Percentiles rank a stretch among this genome's conserved stretches.
These are phyloP conservation scores for Aspergillus novoparasiticus DNA, from an alignment of 2,329 filamentous ascomycete species.

Conservation along the genomic window DNA sequence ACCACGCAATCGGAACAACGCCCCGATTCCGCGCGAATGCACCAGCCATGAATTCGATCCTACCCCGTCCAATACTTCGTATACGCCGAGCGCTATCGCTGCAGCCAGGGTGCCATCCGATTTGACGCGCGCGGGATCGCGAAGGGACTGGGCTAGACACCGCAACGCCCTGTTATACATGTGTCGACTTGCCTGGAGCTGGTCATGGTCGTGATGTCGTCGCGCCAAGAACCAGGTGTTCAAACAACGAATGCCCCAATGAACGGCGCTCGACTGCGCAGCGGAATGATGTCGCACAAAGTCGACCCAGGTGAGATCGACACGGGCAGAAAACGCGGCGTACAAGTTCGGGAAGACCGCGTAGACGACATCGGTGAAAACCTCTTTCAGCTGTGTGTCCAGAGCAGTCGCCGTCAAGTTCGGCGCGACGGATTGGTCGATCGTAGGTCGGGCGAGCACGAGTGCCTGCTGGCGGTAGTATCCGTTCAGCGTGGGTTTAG, in stretches of 20 bases:
- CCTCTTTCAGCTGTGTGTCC: constrained; percentile 17
- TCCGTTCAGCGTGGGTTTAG: neutral
- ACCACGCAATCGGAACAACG: constrained; percentile 20
- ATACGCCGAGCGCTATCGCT: constrained; percentile 21
- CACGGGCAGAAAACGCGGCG: constrained; percentile 17
- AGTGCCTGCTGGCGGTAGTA: neutral
- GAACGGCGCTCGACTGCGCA: constrained; percentile 10
- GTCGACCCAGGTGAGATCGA: constrained; percentile 23
- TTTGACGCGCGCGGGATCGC: constrained; percentile 10
- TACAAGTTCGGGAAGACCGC: constrained; percentile 19
- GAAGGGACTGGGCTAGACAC: constrained; percentile 13
- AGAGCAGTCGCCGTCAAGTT: constrained; percentile 15
- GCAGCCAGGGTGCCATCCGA: constrained; percentile 21
- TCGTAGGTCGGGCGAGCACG: neutral
- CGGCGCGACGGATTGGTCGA: constrained; percentile 16
- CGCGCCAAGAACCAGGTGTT: constrained; percentile 20
- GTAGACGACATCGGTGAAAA: constrained; percentile 21
- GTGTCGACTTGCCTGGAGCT: constrained; percentile 20
- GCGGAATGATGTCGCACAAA: constrained; percentile 19
- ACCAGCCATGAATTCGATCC: constrained; percentile 22
- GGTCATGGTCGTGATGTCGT: constrained; percentile 14
- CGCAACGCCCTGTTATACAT: constrained; percentile 22
- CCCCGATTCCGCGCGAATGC: constrained; percentile 22
- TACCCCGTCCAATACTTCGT: constrained; percentile 23
- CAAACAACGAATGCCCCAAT: constrained; percentile 16